These are phyloP conservation scores for Lecanicillium sp. DNA, from an alignment of 2,329 filamentous ascomycete species.

Conservation along the genomic window DNA sequence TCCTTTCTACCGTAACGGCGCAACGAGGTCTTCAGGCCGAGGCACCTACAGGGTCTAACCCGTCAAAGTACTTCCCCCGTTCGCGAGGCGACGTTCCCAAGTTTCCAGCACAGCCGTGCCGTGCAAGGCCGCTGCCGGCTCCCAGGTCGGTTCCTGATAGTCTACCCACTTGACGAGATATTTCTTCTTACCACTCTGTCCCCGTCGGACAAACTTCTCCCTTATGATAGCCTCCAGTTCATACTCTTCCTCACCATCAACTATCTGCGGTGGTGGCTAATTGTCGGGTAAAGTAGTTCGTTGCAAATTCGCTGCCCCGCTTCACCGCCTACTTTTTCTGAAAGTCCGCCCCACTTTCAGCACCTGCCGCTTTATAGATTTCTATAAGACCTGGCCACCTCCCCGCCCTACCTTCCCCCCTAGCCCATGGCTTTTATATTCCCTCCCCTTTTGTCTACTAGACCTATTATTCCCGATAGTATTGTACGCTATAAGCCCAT, in stretches of 20 bases:
- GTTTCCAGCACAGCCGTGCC: no score
- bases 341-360: neutral
- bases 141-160: neutral
- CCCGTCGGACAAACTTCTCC: neutral
- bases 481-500: neutral
- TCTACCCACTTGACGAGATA: neutral
- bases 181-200: neutral
- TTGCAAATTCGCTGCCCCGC: constrained; percentile 8
- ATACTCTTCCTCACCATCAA: no score
- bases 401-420: neutral
- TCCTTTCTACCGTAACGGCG: neutral
- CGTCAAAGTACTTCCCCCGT: no score
- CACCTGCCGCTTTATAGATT: constrained; percentile 7
- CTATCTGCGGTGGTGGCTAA: no score
- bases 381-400: constrained; percentile 8
- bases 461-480: no score
- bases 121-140: no score
- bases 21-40: no score
- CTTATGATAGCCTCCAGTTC: no score
- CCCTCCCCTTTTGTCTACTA: neutral
- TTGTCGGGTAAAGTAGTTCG: constrained; percentile 3
- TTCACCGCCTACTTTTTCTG: neutral
- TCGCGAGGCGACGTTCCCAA: no score
- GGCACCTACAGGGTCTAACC: no score
- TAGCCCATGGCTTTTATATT: neutral